Conservation (phyloP, 148 eudicot genomes). For the Polygonum aviculare region DNA sequence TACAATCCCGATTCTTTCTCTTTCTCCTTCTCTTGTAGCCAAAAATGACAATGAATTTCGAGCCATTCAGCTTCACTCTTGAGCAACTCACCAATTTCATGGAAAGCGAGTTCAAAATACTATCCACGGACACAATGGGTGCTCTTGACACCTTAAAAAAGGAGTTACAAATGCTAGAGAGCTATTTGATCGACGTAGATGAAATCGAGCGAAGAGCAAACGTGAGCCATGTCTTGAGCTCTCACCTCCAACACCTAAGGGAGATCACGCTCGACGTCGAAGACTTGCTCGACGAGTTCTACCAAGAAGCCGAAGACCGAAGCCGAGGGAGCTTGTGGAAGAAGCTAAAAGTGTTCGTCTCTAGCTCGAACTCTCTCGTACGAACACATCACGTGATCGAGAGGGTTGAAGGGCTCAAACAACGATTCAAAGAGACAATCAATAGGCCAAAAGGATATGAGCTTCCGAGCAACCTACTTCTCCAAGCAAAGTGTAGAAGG, state of each 20-base stretch:
- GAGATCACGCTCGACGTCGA: background rate
- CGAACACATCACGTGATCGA: background rate
- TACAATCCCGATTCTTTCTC: background rate
- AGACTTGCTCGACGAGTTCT: background rate
- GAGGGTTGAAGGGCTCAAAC: background rate
- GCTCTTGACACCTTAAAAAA: constrained; percentile 4
- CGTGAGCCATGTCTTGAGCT: background rate
- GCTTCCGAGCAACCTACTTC: background rate
- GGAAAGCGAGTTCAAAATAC: constrained; percentile 1
- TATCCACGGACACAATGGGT: background rate
- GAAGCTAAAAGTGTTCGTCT: background rate
- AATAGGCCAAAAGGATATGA: background rate
- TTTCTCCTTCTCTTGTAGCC: background rate
- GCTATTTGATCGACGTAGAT: background rate
- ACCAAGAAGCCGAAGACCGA: background rate
- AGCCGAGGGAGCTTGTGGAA: background rate
- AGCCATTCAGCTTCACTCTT: constrained; percentile 1
- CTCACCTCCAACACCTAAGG: constrained; percentile 3
- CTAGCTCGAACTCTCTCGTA: background rate
- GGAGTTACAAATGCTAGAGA: background rate
- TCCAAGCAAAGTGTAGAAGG: background rate
- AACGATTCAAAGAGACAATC: background rate
- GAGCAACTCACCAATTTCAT: background rate
- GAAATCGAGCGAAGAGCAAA: constrained; percentile 1
- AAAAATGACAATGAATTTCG: constrained; percentile 2